These are phyloP conservation scores for Alternaria tenuissima DNA, from an alignment of 2,329 filamentous ascomycete species.

Conservation along the genomic window DNA sequence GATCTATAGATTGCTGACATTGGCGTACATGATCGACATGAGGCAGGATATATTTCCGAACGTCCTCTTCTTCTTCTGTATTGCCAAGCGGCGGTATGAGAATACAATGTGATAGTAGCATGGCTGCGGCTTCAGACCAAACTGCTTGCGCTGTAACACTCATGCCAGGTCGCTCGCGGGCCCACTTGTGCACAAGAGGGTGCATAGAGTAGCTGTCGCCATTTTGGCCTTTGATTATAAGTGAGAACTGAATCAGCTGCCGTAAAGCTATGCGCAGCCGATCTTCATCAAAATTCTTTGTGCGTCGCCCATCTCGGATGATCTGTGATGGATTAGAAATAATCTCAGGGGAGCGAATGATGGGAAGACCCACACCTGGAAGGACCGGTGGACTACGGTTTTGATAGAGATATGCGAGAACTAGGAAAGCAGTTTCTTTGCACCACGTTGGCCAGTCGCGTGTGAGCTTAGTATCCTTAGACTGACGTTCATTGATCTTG, in stretches of 20 bases:
- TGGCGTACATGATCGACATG: constrained; percentile 8
- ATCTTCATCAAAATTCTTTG: too few species aligned
- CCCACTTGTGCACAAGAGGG: constrained; percentile 45
- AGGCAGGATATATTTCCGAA: constrained; percentile 5
- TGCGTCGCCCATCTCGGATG: too few species aligned
- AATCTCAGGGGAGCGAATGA: too few species aligned
- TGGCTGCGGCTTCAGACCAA: constrained; percentile 41
- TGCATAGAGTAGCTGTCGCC: constrained; percentile 43
- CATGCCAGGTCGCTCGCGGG: constrained; percentile 34
- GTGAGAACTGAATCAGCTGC: constrained; percentile 9
- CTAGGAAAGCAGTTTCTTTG: constrained; percentile 2
- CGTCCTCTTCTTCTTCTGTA: constrained; percentile 1
- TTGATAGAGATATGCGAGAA: constrained; percentile 2
- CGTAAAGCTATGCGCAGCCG: too few species aligned
- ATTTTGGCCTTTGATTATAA: constrained; percentile 29
- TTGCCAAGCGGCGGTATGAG: constrained; percentile 7
- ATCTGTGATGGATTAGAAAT: too few species aligned
- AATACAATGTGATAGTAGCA: constrained; percentile 33
- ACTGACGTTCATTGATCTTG: not conserved
- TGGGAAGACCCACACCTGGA: too few species aligned
- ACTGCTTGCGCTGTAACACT: constrained; percentile 33
- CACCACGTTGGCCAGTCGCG: constrained; percentile 5
- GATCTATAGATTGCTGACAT: constrained; percentile 9
- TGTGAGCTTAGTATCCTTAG: not conserved
- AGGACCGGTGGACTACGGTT: not conserved